A percentile compares a stretch with the other conserved stretches of the same genome.
Evolutionary conservation across 495 filamentous ascomycete species (phyloP).

Genomic region (Parathielavia hyrcaniae): DNA sequence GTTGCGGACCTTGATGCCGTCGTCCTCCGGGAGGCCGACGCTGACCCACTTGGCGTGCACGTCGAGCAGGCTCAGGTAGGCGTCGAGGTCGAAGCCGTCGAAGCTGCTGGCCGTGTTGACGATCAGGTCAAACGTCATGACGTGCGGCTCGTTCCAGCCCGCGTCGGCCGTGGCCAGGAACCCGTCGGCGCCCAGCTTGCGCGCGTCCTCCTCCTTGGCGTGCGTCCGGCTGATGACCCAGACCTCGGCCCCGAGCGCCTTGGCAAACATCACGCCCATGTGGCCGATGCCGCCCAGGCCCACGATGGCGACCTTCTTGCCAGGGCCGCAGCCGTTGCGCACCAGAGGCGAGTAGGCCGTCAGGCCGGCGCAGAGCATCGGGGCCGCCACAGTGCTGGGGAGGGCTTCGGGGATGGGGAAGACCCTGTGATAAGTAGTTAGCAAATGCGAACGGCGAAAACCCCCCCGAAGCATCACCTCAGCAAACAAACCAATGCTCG

Average conservation of each 20-base stretch:
- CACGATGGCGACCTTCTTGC: slow-evolving; percentile 77
- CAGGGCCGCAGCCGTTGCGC: slow-evolving; percentile 63
- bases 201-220: slow-evolving; percentile 62
- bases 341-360: slow-evolving; percentile 76
- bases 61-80: slow-evolving; percentile 73
- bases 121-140: slow-evolving; percentile 55
- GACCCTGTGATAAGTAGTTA: slow-evolving; percentile 34
- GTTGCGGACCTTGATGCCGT: slow-evolving; percentile 66
- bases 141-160: slow-evolving; percentile 55
- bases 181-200: slow-evolving; percentile 63
- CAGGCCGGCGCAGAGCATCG: slow-evolving; percentile 84
- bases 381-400: slow-evolving; percentile 60
- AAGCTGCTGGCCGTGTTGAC: slow-evolving; percentile 52
- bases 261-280: slow-evolving; percentile 64
- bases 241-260: slow-evolving; percentile 63
- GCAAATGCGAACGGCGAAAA: no score
- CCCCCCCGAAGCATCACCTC: no score
- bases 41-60: slow-evolving; percentile 78
- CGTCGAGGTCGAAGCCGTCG: slow-evolving; percentile 52
- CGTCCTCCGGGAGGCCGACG: slow-evolving; percentile 76
- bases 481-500: slow-evolving; percentile 43
- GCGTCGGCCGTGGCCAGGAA: slow-evolving; percentile 63
- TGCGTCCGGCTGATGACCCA: slow-evolving; percentile 65
- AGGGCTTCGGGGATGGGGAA: slow-evolving; percentile 78
- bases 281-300: slow-evolving; percentile 67